These are phyloP conservation scores for Excoecaria agallocha DNA, from an alignment of 345 rosid genomes.

Conservation along the genomic window DNA sequence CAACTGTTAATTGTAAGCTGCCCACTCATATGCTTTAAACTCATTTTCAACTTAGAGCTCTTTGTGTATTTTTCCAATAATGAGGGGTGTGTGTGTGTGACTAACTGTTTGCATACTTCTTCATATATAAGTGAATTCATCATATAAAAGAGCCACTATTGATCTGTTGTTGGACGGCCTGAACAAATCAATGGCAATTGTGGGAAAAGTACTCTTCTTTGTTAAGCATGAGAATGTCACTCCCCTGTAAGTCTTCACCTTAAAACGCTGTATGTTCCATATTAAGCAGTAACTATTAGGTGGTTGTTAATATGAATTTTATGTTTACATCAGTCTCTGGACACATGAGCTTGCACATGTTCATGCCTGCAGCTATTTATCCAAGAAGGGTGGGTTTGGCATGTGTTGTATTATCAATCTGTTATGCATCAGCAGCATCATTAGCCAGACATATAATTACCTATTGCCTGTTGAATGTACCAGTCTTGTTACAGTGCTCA, in stretches of 20 bases:
- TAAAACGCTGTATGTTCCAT: neutral
- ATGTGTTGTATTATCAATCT: neutral
- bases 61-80: neutral
- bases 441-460: neutral
- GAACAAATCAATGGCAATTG: slow-evolving; percentile 54
- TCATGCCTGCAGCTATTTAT: neutral
- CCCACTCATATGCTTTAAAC: slow-evolving; percentile 8
- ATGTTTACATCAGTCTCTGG: neutral
- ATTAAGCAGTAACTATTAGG: neutral
- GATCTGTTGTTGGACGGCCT: slow-evolving; percentile 57
- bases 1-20: slow-evolving; percentile 45
- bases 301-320: neutral
- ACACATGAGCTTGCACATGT: neutral
- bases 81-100: slow-evolving; percentile 1
- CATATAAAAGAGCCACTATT: slow-evolving; percentile 37
- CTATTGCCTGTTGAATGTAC: neutral
- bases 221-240: slow-evolving; percentile 56
- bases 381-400: neutral
- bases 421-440: neutral
- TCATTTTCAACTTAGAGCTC: neutral
- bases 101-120: slow-evolving; percentile 11
- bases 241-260: slow-evolving; percentile 53
- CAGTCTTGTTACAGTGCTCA: neutral
- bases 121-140: slow-evolving; percentile 40
- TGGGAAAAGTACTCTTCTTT: slow-evolving; percentile 59